These are phyloP conservation scores for Russula abietina DNA, from an alignment of 768 basidiomycete genomes.

Conservation along the genomic window DNA sequence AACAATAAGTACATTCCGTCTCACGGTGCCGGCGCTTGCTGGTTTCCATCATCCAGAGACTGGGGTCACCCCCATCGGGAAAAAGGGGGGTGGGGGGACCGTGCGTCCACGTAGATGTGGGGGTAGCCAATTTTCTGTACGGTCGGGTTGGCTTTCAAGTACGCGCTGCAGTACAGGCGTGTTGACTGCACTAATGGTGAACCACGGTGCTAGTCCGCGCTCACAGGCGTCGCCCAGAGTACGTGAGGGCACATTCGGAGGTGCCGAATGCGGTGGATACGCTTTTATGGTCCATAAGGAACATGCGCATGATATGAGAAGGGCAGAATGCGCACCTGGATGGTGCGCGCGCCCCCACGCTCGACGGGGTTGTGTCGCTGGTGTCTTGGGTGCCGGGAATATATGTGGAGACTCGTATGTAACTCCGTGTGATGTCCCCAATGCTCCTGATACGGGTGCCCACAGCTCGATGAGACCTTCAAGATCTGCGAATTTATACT, in stretches of 20 bases:
- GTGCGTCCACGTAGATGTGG: conserved; percentile 13
- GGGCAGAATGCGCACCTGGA: conserved; percentile 20
- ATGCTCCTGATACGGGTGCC: conserved; percentile 7
- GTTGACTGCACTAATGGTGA: conserved; percentile 22
- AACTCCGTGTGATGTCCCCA: neutral
- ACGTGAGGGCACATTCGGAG: conserved; percentile 22
- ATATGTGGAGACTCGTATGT: neutral
- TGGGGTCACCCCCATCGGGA: neutral
- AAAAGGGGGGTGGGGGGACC: conserved; percentile 10
- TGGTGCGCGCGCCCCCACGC: conserved; percentile 13
- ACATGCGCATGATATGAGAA: neutral
- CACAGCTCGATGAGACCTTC: conserved; percentile 18
- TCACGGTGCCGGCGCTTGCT: conserved; percentile 8
- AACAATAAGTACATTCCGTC: conserved; percentile 19
- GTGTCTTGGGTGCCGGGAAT: neutral
- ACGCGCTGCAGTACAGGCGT: conserved; percentile 13
- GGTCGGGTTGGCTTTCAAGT: conserved; percentile 12
- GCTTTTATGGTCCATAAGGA: conserved; percentile 11
- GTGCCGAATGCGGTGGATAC: conserved; percentile 16
- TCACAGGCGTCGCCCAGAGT: conserved; percentile 18
- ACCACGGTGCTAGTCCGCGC: conserved; percentile 22
- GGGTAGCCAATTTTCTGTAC: conserved; percentile 13
- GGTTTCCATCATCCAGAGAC: neutral
- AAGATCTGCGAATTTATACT: conserved; percentile 16
- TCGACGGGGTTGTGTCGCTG: neutral